Evolutionary conservation across 371 early-diverging fungal genomes (phyloP).

Genomic region (Mortierella sp.): DNA sequence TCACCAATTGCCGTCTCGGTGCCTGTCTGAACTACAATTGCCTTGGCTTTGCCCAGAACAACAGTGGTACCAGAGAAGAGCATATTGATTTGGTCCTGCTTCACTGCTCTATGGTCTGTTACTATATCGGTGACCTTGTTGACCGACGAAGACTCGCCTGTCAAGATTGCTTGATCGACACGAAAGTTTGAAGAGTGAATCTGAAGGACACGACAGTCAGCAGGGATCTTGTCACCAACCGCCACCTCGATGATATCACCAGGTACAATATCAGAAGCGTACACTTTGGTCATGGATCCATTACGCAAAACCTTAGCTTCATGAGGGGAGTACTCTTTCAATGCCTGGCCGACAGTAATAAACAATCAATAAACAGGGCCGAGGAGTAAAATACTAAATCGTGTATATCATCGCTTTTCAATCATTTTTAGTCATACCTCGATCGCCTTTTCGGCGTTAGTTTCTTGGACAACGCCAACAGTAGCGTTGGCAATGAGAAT

Average conservation of each 20-base stretch:
- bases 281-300: slow-evolving; percentile 75
- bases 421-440: slow-evolving; percentile 71
- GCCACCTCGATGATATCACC: slow-evolving; percentile 92
- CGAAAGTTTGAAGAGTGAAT: slow-evolving; percentile 89
- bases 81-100: slow-evolving; percentile 39
- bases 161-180: slow-evolving; percentile 90
- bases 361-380: not conserved
- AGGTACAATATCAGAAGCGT: slow-evolving; percentile 88
- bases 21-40: slow-evolving; percentile 80
- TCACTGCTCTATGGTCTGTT: slow-evolving; percentile 23
- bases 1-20: slow-evolving; percentile 92
- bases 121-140: slow-evolving; percentile 64
- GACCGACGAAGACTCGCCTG: slow-evolving; percentile 88
- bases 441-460: slow-evolving; percentile 91
- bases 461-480: slow-evolving; percentile 93
- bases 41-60: slow-evolving; percentile 74
- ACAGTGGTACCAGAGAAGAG: slow-evolving; percentile 76
- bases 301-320: slow-evolving; percentile 81
- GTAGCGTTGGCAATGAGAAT: slow-evolving; percentile 85
- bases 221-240: slow-evolving; percentile 91
- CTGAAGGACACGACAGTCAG: slow-evolving; percentile 81
- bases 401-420: not conserved
- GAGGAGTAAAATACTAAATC: not conserved
- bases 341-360: not conserved
- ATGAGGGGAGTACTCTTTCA: slow-evolving; percentile 7